Evolutionary conservation across 768 basidiomycete species (phyloP), one percentile per base, ranked within the genome.

Genomic region (Neoboletus magnificus): DNA sequence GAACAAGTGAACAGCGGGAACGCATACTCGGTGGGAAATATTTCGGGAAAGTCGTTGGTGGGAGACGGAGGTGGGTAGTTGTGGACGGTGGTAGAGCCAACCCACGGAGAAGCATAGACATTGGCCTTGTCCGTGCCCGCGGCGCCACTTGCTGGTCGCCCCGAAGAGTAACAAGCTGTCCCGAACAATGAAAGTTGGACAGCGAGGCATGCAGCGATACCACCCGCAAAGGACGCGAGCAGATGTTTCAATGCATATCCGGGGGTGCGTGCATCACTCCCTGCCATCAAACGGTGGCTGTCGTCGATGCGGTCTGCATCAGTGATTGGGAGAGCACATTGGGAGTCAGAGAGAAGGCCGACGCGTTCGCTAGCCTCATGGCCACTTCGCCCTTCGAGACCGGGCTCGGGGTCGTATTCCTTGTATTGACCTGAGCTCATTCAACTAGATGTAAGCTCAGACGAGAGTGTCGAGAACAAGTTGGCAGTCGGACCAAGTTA

Each of bases 31-130:
- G 88, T 80, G 5, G 91, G 91, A 69, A 93, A 93, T 27, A 88
- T 61, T 1, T 85, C 81, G 0, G 91, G 87, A 60, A 79, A 79
- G 9, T 74, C 77, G 62, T 93, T 93, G 18, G 89, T 91, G 0
- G 91, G 89, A 7, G 80, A 79, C 0, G 82, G 60, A 0, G 91
- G 91, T 10, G 91, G 91, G 68, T 81, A 91, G 22, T 82, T 67
- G 69, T 91, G 82, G 5, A 80, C 77, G 55, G 80, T 77, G 3
- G 88, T 86, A 1, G 88, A 89, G 15, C 91, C 90, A 20, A 84
- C 87, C 66, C 83, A 82, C 2, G 88, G 85, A 3, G 84, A 74
- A 1, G 86, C 87, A 16, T 84, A 65, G 18, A 72, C 67, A 23
- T 74, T 63, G 13, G 71, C 71, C 18, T 55, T 54, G 37, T 62